Conservation (phyloP, 257 asterid species). For the Agastache rugosa region DNA sequence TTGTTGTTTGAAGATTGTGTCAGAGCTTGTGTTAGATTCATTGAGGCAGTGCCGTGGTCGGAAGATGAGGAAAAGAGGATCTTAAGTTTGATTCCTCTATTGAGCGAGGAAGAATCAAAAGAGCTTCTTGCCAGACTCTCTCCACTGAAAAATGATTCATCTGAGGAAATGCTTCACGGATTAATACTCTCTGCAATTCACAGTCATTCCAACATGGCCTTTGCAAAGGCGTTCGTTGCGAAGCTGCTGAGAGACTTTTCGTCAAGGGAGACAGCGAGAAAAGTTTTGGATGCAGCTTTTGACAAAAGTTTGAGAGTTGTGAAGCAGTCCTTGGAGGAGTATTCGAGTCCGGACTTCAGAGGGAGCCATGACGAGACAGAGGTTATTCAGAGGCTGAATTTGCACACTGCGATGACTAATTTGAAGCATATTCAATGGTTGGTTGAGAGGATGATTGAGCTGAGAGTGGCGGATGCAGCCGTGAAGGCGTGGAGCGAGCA, state of each 20-base stretch:
- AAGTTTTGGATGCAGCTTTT: conserved; percentile 78
- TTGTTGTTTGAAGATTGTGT: conserved; percentile 90
- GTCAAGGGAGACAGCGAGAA: conserved; percentile 64
- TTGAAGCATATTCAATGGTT: conserved; percentile 88
- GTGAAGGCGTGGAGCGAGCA: conserved; percentile 87
- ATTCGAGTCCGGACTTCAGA: conserved; percentile 87
- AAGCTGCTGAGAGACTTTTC: conserved; percentile 86
- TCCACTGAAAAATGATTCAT: conserved; percentile 47
- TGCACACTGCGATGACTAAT: conserved; percentile 83
- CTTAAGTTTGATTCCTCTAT: conserved; percentile 58
- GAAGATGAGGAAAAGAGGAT: conserved; percentile 83
- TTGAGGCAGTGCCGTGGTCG: conserved; percentile 98
- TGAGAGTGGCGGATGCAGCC: conserved; percentile 87
- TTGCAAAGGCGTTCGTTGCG: conserved; percentile 87
- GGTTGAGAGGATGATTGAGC: conserved; percentile 97
- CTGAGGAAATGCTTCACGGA: conserved; percentile 89
- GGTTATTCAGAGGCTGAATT: conserved; percentile 87
- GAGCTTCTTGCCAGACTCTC: conserved; percentile 78
- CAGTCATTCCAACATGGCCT: conserved; percentile 72
- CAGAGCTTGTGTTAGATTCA: conserved; percentile 69
- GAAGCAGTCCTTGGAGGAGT: conserved; percentile 86
- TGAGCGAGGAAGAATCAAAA: conserved; percentile 66
- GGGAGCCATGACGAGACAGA: conserved; percentile 87
- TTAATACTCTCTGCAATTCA: conserved; percentile 71
- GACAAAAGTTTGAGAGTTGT: conserved; percentile 69